Percentiles rank a stretch among this genome's conserved stretches.
Conservation (phyloP, 2,329 filamentous ascomycete species). For the Penicillium italicum region DNA sequence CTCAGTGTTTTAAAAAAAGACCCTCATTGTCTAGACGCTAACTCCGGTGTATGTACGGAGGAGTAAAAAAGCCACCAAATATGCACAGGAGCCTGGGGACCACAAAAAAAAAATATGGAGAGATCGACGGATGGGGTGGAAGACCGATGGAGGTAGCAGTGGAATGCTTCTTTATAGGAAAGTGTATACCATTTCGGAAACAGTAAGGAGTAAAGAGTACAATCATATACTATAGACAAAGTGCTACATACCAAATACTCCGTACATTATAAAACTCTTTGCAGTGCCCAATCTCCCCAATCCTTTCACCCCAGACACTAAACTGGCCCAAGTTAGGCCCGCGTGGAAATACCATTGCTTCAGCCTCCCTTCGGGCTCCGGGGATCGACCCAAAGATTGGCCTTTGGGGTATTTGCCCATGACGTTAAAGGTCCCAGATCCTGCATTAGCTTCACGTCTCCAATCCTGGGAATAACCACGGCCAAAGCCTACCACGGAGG, state of each 20-base stretch:
- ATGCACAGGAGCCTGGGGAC: neutral
- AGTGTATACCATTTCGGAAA: too few relatives aligned
- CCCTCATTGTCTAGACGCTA: neutral
- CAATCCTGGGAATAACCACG: neutral
- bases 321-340: constrained; percentile 8
- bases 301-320: neutral
- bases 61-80: neutral
- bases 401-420: neutral
- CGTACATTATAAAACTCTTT: neutral
- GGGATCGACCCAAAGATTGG: neutral
- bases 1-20: too few relatives aligned
- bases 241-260: neutral
- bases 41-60: neutral
- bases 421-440: neutral
- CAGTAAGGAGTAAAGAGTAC: too few relatives aligned
- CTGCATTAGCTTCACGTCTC: constrained; percentile 1
- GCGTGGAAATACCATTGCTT: constrained; percentile 13
- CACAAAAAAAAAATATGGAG: constrained; percentile 2
- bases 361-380: constrained; percentile 7
- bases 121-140: constrained; percentile 10
- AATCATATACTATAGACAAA: neutral
- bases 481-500: neutral
- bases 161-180: neutral
- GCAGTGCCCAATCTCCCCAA: neutral
- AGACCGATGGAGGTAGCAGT: neutral